Base-by-base conservation (phyloP, 345 rosid species). In the Citrus unshiu region DNA sequence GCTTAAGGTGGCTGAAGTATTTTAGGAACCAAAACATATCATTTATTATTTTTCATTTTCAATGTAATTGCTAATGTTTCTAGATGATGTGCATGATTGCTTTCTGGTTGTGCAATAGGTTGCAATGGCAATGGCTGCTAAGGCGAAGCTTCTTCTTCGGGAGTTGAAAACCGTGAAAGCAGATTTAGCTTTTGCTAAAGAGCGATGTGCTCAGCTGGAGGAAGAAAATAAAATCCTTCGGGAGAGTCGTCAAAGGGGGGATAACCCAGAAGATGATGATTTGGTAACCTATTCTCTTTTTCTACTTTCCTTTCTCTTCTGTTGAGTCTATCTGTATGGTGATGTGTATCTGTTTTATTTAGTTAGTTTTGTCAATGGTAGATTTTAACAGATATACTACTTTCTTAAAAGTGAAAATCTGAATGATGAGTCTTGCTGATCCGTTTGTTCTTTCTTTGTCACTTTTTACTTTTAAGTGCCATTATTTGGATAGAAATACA, bases 91-190 rank as follows among this genome's bases (percentile, higher is more conserved):
- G 74, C 73, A 58, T 78, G 63, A 85, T 77, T 81, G 62, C 68
- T 78, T 58, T 59, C 64, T 60, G 46, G 39, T 77, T 79, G 35
- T 77, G 60, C 75, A 56, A 82, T 91, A 95, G 99, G 97, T 95
- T 85, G 99, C 98, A 68, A 93, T 94, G 97, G 98, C 99, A 78
- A 95, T 93, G 91, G 99, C 99, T 82, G 97, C 99, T 22, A 95
- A 95, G 86, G 96, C 99, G 83, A 95, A 95, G 85, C 93, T 95
- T 65, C 96, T 95, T 71, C 97, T 94, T 73, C 90, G 99, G 62
- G 99, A 95, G 88, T 81, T 90, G 78, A 95, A 95, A 86, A 95
- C 97, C 37, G 90, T 95, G 30, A 95, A 93, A 87, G 98, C 99
- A 57, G 99, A 94, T 83, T 82, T 94, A 63, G 97, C 97, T 30